phyloP scores from a whole-genome alignment of 345 rosid species.

The Carallia pectinifolia region DNA sequence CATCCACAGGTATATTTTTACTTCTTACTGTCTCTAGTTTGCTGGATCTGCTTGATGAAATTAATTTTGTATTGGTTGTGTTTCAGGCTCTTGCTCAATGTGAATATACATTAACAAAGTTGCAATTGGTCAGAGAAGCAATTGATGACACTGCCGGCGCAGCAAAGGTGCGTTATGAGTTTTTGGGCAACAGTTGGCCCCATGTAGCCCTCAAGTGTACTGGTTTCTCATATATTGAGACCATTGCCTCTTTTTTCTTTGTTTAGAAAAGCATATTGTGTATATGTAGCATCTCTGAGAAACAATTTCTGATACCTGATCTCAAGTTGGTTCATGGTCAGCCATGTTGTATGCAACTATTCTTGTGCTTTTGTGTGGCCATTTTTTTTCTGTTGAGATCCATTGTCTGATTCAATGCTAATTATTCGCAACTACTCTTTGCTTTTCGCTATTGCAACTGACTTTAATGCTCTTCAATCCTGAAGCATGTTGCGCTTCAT shows the following conservation, averaged over 20 bases:
- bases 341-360: neutral
- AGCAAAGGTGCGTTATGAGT: slow-evolving; percentile 58
- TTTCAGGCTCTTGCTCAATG: slow-evolving; percentile 97
- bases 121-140: slow-evolving; percentile 87
- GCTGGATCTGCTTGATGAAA: neutral
- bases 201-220: neutral
- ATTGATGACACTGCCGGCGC: slow-evolving; percentile 98
- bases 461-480: slow-evolving; percentile 8
- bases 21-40: slow-evolving; percentile 7
- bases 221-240: slow-evolving; percentile 3
- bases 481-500: slow-evolving; percentile 67
- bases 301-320: slow-evolving; percentile 1
- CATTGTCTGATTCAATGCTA: neutral
- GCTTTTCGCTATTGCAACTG: slow-evolving; percentile 9
- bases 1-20: slow-evolving; percentile 78
- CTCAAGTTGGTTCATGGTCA: neutral
- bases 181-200: neutral
- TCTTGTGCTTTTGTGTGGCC: slow-evolving; percentile 1
- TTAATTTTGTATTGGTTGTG: neutral
- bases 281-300: neutral
- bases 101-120: slow-evolving; percentile 75
- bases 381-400: too few relatives aligned
- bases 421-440: slow-evolving; percentile 2
- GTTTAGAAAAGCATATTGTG: neutral
- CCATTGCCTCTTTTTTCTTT: neutral